Base-by-base conservation (phyloP, 371 early-diverging fungal genomes). In the Nematocida parisii region DNA sequence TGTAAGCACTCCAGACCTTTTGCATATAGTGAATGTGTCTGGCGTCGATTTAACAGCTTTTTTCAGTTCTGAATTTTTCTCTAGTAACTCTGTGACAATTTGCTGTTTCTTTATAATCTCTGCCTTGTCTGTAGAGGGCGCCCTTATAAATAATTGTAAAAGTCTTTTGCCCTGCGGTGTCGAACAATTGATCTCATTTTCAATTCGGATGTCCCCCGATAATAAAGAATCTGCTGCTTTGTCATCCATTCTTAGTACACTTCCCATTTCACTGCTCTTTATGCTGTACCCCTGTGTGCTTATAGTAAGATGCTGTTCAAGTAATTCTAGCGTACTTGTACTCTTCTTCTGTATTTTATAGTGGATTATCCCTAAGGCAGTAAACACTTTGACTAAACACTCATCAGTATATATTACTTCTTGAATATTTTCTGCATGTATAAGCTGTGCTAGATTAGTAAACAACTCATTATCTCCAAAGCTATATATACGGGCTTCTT, bases 381-480 rank as follows among this genome's bases (percentile, higher is more conserved):
- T 56, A 46, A 85, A 64, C 9, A 66, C 46, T 39, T 60, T 55
- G 73, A 56, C 72, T 15, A 84, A 46, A 7, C 55, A 77, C 2
- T 5, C 80, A 56, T 83, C 81, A 2, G 62, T 58, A 74, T 72
- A 85, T n/a, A 88, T 50, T 22, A 84, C 70, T 66, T 88, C 87
- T 64, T 67, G 66, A 52, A 83, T 71, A 72, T 86, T 88, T 40
- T 84, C 42, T 47, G 82, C 81, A 42, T 54, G 73, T 11, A 86
- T 18, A 1, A 87, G 24, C 42, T 73, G 61, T 61, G 72, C 84
- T 13, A 85, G 68, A 66, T 68, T 84, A 6, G 82, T 83, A 60
- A 82, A 84, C 11, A 88, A 74, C 60, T 87, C 87, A 75, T 87
- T 85, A 73, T 88, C 88, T 46, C 61, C 42, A 70, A 85, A 86